Conservation (phyloP, 1,284 basidiomycete genomes). For the Ustilago cynodontis region DNA sequence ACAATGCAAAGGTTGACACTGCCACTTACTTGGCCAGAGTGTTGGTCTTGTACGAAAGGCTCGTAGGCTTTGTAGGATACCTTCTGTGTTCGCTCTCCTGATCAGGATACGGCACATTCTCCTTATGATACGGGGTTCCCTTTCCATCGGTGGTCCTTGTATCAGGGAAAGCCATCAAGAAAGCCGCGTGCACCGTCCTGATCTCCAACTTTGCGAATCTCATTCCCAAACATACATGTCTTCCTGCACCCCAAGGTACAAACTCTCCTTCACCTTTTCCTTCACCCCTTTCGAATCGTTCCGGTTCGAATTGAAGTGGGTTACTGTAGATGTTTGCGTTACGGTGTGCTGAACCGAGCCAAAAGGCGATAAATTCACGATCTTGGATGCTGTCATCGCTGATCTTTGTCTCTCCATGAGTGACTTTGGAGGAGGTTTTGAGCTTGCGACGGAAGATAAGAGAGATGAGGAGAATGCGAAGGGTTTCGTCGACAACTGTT, state of each 20-base stretch:
- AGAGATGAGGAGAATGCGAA: conserved; percentile 44
- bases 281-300: conserved; percentile 41
- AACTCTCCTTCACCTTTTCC: conserved; percentile 50
- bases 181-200: conserved; percentile 33
- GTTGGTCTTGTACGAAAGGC: conserved; percentile 27
- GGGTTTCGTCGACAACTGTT: conserved; percentile 45
- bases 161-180: conserved; percentile 37
- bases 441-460: conserved; percentile 52
- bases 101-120: conserved; percentile 32
- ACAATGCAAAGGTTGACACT: not conserved
- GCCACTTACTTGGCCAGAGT: conserved; percentile 5
- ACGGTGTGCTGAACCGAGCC: conserved; percentile 45
- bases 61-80: conserved; percentile 36
- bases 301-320: conserved; percentile 49
- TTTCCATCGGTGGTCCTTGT: conserved; percentile 19
- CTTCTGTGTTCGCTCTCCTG: conserved; percentile 52
- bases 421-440: conserved; percentile 22
- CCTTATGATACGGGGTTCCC: conserved; percentile 5
- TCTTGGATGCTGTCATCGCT: conserved; percentile 31
- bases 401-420: conserved; percentile 19
- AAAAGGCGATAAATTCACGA: conserved; percentile 45
- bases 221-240: conserved; percentile 54
- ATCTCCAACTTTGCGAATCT: conserved; percentile 56
- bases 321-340: conserved; percentile 46
- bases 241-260: conserved; percentile 51